phyloP scores from a whole-genome alignment of 164 flowering plant genomes.

The Litsea cubeba region DNA sequence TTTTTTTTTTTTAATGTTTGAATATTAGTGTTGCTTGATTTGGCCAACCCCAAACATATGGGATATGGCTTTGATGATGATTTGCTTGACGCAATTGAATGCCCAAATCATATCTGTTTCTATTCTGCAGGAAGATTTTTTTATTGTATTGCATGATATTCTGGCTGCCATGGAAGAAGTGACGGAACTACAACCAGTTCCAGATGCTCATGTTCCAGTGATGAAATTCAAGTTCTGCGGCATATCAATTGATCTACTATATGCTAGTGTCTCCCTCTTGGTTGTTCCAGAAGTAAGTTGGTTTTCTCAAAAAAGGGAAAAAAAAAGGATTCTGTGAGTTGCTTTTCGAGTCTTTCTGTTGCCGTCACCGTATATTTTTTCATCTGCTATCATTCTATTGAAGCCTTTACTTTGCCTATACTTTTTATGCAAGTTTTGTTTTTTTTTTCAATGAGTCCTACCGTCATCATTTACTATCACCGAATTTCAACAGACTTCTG shows the following conservation, averaged over 20 bases:
- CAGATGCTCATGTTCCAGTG: conserved; percentile 98
- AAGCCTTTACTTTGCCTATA: background rate
- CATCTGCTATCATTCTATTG: background rate
- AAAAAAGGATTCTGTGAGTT: background rate
- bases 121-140: conserved; percentile 67
- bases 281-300: conserved; percentile 83
- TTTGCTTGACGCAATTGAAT: too few relatives aligned
- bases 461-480: too few relatives aligned
- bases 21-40: background rate
- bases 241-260: conserved; percentile 86
- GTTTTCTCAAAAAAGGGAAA: background rate
- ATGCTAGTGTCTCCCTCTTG: conserved; percentile 76
- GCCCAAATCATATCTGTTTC: background rate
- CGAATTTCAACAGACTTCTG: background rate
- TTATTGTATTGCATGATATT: conserved; percentile 59
- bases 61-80: too few relatives aligned
- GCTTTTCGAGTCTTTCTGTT: background rate
- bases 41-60: too few relatives aligned
- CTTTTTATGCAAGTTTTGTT: background rate
- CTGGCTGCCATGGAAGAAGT: conserved; percentile 75
- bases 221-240: conserved; percentile 90
- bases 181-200: conserved; percentile 82
- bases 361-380: background rate
- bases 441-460: too few relatives aligned
- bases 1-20: background rate